Evolutionary conservation across 1,284 basidiomycete genomes (phyloP), one percentile per base, ranked within the genome.

Genomic region (Naganishia liquefaciens): DNA sequence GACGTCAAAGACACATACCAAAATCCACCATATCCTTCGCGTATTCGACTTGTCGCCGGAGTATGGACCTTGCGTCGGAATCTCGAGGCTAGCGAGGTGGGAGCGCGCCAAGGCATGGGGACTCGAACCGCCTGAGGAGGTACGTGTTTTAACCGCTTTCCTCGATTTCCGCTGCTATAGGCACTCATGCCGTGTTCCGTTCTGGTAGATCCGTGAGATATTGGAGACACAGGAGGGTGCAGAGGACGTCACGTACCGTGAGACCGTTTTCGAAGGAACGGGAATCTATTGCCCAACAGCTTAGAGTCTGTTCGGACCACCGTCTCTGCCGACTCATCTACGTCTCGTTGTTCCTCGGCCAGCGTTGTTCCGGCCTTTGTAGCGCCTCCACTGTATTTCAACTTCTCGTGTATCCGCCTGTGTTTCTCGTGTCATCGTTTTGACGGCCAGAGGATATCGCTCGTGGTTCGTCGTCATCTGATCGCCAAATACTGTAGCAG

Each of bases 21-120:
- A 77, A 27, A 70, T 79, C 3, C 73, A 77, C 52, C 74, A 87
- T 81, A 88, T 92, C 55, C 84, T 93, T 15, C 84, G 89, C 2
- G 84, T 88, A 2, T 93, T 93, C 71, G 91, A 93, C 76, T 78
- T 89, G 85, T 86, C 87, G 0, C 87, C 87, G 64, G 86, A 91
- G 70, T 95, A 87, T 74, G 93, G 93, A 0, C 93, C 93, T 1
- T 92, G 88, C 70, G 82, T 90, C 49, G 93, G 93, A 1, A 83
- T 94, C 52, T 85, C 87, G 15, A 85, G 93, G 49, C 80, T 96
- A 27, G 86, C 93, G 68, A 83, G 94, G 39, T 98, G 92, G 91
- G 85, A 95, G 71, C 83, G 94, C 44, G 94, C 94, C 0, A 76
- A 88, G 51, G 83, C 84, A 19, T 82, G 94, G 50, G 92, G 91